Base-by-base conservation (phyloP, 164 flowering plant genomes). In the Sextonia rubra region DNA sequence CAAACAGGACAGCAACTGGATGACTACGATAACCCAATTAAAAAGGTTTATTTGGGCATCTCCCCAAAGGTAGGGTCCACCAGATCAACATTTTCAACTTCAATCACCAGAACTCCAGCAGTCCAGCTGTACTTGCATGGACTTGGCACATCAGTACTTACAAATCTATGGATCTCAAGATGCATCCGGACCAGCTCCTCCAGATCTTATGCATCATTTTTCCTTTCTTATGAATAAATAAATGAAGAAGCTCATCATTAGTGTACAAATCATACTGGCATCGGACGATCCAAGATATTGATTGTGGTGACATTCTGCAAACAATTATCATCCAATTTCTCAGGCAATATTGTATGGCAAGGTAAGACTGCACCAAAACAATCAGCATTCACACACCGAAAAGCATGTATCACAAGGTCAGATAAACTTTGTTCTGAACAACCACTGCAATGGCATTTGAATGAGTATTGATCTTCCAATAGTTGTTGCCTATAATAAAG, bases 351-450 rank as follows among this genome's bases (percentile, higher is more conserved):
- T 17, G 72, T 64, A 64, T 6, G 2, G 49, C 68, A 71, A 72
- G 85, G 85, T 55, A 92, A 76, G 70, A 91, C 90, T 60, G 78
- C 77, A 15, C 98, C 98, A 69, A 63, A 72, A 80, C 98, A 94
- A 77, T 83, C 78, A 37, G 84, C 81, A 73, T 84, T 80, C 7
- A 52, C 72, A 78, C 98, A 94, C 30, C 81, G 79, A 77, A 89
- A 89, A 60, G 90, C 88, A 82, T 80, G 83, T 23, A 89, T 68
- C 71, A 87, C 85, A 76, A 94, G 87, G 79, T 94, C 98, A 56
- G 94, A 80, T 1, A 88, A 67, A 82, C 90, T 90, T 65, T 86
- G 32, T 47, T 80, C 72, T 72, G 87, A 79, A 82, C 97, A 94
- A 56, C 93, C 90, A 74, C 76, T 79, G 77, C 98, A 94, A 49